These are phyloP conservation scores for Thymus mandschuricus DNA, from an alignment of 257 asterid genomes.

Conservation along the genomic window DNA sequence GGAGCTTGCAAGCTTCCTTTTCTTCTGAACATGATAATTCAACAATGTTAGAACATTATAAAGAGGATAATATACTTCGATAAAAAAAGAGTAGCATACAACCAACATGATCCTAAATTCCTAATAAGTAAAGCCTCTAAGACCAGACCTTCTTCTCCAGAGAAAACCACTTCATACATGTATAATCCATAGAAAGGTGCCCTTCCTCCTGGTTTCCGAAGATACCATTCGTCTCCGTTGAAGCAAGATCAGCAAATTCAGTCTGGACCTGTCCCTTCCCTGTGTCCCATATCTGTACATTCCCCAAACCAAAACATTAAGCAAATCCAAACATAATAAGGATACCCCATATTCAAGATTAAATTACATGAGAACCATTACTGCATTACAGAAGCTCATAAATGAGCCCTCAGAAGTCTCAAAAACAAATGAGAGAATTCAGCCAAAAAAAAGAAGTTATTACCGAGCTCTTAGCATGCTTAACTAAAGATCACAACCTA, in stretches of 20 bases:
- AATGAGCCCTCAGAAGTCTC: background rate
- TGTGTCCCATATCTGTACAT: slow-evolving; percentile 90
- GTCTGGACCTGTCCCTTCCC: slow-evolving; percentile 86
- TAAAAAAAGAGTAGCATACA: background rate
- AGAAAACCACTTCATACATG: slow-evolving; percentile 92
- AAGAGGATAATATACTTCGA: slow-evolving; percentile 14
- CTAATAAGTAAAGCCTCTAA: background rate
- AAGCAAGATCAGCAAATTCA: slow-evolving; percentile 77
- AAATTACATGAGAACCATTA: background rate
- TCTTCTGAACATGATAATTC: slow-evolving; percentile 51
- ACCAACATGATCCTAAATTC: background rate
- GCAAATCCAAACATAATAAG: background rate
- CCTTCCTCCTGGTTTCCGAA: slow-evolving; percentile 63
- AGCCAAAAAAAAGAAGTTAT: background rate
- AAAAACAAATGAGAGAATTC: background rate
- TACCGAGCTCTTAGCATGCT: background rate
- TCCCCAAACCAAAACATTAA: slow-evolving; percentile 25
- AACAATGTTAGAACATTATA: slow-evolving; percentile 7
- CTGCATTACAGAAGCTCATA: background rate
- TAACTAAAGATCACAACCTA: background rate
- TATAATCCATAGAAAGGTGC: slow-evolving; percentile 90
- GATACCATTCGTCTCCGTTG: slow-evolving; percentile 45
- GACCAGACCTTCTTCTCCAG: slow-evolving; percentile 67
- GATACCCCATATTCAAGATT: background rate
- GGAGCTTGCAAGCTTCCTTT: slow-evolving; percentile 84